phyloP scores from a whole-genome alignment of 1,284 basidiomycete species.

The Ganoderma boninense region DNA sequence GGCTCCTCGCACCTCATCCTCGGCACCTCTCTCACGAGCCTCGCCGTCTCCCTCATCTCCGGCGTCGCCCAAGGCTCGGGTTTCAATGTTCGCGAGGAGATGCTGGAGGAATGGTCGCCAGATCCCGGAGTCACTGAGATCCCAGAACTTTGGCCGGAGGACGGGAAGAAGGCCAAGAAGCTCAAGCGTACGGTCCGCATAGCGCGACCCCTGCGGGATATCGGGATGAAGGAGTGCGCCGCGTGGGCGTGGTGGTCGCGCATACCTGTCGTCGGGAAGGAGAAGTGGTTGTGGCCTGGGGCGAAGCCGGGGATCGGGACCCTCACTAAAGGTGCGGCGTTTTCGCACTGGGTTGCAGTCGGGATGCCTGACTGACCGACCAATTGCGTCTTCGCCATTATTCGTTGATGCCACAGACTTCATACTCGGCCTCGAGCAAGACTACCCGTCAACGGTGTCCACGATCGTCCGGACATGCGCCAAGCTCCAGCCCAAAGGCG shows the following conservation, averaged over 20 bases:
- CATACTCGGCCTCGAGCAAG: slow-evolving; percentile 80
- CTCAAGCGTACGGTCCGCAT: slow-evolving; percentile 53
- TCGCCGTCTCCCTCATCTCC: slow-evolving; percentile 81
- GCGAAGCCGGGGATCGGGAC: slow-evolving; percentile 70
- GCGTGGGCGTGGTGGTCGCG: slow-evolving; percentile 80
- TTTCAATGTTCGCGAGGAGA: slow-evolving; percentile 77
- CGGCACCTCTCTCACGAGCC: slow-evolving; percentile 84
- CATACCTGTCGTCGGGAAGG: slow-evolving; percentile 60
- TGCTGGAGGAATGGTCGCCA: slow-evolving; percentile 71
- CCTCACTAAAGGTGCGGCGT: slow-evolving; percentile 73
- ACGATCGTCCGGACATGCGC: slow-evolving; percentile 86
- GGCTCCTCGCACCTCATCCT: slow-evolving; percentile 79
- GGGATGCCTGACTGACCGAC: not conserved
- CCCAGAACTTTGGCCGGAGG: slow-evolving; percentile 3
- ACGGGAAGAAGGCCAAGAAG: slow-evolving; percentile 6
- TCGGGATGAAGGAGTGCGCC: slow-evolving; percentile 85
- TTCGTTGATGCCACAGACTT: slow-evolving; percentile 64
- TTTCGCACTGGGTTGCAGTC: not conserved
- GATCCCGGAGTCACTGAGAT: slow-evolving; percentile 13
- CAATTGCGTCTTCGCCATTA: not conserved
- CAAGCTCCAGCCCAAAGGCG: slow-evolving; percentile 80
- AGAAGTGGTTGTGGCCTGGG: slow-evolving; percentile 53
- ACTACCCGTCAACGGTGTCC: slow-evolving; percentile 91
- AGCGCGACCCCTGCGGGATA: slow-evolving; percentile 77
- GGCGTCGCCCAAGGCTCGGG: slow-evolving; percentile 84